phyloP scores from a whole-genome alignment of 2,329 filamentous ascomycete species.

The Dothistroma septosporum region DNA sequence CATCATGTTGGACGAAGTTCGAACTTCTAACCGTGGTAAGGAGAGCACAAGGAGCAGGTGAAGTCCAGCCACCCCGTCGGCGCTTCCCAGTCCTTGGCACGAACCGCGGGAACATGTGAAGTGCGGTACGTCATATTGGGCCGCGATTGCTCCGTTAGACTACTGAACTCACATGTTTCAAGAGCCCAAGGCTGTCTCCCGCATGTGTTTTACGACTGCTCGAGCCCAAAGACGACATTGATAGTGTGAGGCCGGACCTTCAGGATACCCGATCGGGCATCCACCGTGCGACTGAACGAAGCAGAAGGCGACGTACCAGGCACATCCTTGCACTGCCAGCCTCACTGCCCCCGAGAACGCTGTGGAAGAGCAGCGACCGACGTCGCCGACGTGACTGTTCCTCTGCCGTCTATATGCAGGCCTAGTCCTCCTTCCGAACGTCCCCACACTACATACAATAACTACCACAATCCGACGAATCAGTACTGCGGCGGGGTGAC shows the following conservation, averaged over 20 bases:
- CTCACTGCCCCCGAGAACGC: slow-evolving; percentile 3
- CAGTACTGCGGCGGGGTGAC: slow-evolving; percentile 4
- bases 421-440: background rate
- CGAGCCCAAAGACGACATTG: background rate
- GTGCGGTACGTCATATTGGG: slow-evolving; percentile 1
- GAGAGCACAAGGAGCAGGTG: background rate
- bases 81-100: background rate
- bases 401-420: background rate
- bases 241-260: background rate
- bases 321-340: slow-evolving; percentile 9
- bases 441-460: background rate
- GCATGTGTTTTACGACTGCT: background rate
- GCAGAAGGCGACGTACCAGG: slow-evolving; percentile 1
- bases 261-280: background rate
- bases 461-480: background rate
- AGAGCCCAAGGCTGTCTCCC: background rate
- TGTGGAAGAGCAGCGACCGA: slow-evolving; percentile 5
- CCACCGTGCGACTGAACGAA: slow-evolving; percentile 1
- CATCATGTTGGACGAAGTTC: background rate
- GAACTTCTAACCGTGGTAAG: background rate
- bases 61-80: background rate
- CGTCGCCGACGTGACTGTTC: background rate
- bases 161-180: background rate
- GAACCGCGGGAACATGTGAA: background rate
- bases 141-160: background rate